phyloP scores from a whole-genome alignment of 805 yeast genomes.

The Candida wancherniae region DNA sequence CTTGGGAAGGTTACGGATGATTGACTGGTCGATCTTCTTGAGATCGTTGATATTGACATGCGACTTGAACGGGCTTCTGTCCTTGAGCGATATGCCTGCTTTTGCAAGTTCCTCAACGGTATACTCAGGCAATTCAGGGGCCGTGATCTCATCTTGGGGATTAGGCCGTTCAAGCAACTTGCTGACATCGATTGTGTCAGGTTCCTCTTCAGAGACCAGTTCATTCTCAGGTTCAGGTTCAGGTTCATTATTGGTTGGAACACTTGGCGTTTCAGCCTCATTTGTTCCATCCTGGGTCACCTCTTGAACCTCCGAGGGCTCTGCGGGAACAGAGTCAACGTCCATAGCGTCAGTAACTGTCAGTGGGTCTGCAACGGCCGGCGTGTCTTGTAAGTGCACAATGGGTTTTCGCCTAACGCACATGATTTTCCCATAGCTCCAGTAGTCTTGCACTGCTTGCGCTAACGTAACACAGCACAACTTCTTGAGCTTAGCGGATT shows the following conservation, averaged over 20 bases:
- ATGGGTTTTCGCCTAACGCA: conserved; percentile 56
- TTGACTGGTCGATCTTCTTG: conserved; percentile 43
- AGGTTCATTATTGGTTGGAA: no score
- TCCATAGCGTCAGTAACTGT: not conserved
- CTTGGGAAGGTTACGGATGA: conserved; percentile 44
- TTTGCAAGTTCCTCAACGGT: conserved; percentile 29
- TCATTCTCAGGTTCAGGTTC: not conserved
- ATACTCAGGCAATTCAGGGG: conserved; percentile 23
- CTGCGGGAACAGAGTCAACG: not conserved
- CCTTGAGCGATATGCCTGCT: conserved; percentile 1
- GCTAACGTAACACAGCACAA: conserved; percentile 70
- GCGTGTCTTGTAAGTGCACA: conserved; percentile 12
- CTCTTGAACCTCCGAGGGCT: not conserved
- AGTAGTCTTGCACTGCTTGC: conserved; percentile 68
- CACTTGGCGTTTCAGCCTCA: no score
- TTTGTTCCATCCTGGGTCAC: not conserved
- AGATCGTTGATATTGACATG: conserved; percentile 39
- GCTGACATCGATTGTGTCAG: conserved; percentile 31
- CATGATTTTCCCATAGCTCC: conserved; percentile 65
- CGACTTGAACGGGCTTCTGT: conserved; percentile 40
- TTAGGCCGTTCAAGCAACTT: conserved; percentile 25
- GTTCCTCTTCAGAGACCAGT: conserved; percentile 1
- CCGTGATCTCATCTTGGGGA: conserved; percentile 28
- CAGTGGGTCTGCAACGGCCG: no score
- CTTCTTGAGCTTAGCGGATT: conserved; percentile 61